phyloP scores from a whole-genome alignment of 805 yeast genomes.

The Scheffersomyces stipitis region DNA sequence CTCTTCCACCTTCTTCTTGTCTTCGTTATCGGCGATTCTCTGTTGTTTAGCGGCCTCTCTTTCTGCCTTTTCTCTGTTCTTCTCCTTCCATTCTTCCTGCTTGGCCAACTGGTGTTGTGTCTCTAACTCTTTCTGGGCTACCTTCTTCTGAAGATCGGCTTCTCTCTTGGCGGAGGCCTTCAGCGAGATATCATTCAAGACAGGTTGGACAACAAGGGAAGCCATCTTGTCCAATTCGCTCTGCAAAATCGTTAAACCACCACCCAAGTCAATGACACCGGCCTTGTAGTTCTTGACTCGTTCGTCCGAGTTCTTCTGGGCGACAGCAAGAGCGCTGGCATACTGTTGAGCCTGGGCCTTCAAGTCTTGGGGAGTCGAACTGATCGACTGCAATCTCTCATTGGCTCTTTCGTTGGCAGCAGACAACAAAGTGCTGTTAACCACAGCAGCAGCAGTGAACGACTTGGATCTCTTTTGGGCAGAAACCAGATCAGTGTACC shows the following conservation, averaged over 20 bases:
- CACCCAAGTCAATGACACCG: conserved; percentile 71
- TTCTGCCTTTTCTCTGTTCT: conserved; percentile 34
- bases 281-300: conserved; percentile 53
- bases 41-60: conserved; percentile 36
- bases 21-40: conserved; percentile 31
- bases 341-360: conserved; percentile 55
- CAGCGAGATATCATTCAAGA: conserved; percentile 66
- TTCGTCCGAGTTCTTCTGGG: conserved; percentile 64
- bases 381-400: conserved; percentile 33
- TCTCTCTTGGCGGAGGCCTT: conserved; percentile 73
- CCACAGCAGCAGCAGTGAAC: conserved; percentile 43
- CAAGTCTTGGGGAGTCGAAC: conserved; percentile 29
- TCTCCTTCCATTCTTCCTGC: conserved; percentile 25
- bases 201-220: conserved; percentile 75
- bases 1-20: conserved; percentile 32
- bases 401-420: conserved; percentile 51
- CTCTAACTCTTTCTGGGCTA: conserved; percentile 35
- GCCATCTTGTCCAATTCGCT: conserved; percentile 82
- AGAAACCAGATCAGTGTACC: conserved; percentile 24
- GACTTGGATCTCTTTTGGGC: conserved; percentile 29
- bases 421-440: conserved; percentile 47
- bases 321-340: conserved; percentile 72
- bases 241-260: conserved; percentile 76
- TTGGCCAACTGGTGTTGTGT: conserved; percentile 31
- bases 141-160: conserved; percentile 32